A percentile compares a stretch with the other conserved stretches of the same genome.
Conservation (phyloP, 768 basidiomycete genomes). For the Amanita rubescens region DNA sequence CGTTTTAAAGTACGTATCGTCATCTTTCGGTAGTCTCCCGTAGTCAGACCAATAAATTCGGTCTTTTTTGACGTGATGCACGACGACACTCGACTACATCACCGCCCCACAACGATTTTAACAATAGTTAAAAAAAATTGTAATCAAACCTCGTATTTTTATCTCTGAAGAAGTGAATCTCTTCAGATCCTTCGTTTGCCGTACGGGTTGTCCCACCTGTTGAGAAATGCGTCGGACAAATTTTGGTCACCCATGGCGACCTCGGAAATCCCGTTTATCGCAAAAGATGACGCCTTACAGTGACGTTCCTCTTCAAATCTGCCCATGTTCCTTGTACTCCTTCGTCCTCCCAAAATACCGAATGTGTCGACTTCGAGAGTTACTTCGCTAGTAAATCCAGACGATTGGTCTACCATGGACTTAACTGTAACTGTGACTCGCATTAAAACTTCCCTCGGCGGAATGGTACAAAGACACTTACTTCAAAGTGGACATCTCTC, state of each 20-base stretch:
- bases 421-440: conserved; percentile 59
- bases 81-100: too few species aligned
- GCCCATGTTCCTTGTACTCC: too few species aligned
- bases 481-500: conserved; percentile 81
- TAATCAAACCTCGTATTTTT: conserved; percentile 60
- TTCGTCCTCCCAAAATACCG: too few species aligned
- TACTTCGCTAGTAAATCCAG: conserved; percentile 79
- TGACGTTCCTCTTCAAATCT: too few species aligned
- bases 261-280: too few species aligned
- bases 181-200: too few species aligned
- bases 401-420: conserved; percentile 89
- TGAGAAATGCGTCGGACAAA: too few species aligned
- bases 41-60: conserved; percentile 61
- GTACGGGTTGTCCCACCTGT: too few species aligned
- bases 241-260: too few species aligned
- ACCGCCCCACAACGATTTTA: conserved; percentile 57
- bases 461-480: conserved; percentile 10
- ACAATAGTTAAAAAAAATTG: background rate
- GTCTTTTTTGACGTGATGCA: too few species aligned
- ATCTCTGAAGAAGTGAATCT: conserved; percentile 97
- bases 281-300: too few species aligned
- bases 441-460: background rate
- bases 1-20: conserved; percentile 65
- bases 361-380: conserved; percentile 69
- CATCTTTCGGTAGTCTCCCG: too few species aligned